phyloP scores from a whole-genome alignment of 805 yeast species.

The Yamadazyma kitorensis region DNA sequence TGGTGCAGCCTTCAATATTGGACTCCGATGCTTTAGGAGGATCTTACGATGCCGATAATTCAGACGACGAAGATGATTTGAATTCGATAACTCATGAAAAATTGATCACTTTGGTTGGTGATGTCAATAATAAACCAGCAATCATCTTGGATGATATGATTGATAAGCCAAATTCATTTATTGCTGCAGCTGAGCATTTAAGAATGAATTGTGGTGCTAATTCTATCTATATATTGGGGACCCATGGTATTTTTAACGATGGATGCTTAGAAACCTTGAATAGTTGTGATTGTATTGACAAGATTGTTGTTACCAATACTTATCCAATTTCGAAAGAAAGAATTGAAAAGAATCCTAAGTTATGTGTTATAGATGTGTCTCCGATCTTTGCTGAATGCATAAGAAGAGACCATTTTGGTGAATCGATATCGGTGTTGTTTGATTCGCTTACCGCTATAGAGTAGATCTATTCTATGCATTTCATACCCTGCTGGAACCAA shows the following conservation, averaged over 20 bases:
- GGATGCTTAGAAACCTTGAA: constrained; percentile 79
- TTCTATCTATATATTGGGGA: constrained; percentile 84
- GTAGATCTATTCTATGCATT: too few relatives aligned
- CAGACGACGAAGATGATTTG: constrained; percentile 86
- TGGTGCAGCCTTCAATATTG: constrained; percentile 83
- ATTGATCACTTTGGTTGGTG: constrained; percentile 93
- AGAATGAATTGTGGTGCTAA: constrained; percentile 95
- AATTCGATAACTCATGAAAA: constrained; percentile 65
- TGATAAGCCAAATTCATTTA: constrained; percentile 89
- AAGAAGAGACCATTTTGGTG: constrained; percentile 98
- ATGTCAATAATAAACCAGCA: constrained; percentile 88
- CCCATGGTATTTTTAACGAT: constrained; percentile 93
- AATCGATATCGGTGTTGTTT: constrained; percentile 87
- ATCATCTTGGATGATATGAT: constrained; percentile 96
- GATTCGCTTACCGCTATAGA: constrained; percentile 72
- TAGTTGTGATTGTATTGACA: constrained; percentile 79
- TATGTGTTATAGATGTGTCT: constrained; percentile 87
- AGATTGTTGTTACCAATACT: constrained; percentile 92
- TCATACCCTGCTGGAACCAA: too few relatives aligned
- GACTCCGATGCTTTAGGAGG: constrained; percentile 72
- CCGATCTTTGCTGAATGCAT: constrained; percentile 97
- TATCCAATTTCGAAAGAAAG: constrained; percentile 78
- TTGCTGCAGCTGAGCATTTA: constrained; percentile 98
- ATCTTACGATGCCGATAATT: constrained; percentile 66
- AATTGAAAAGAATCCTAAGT: constrained; percentile 58